These are phyloP conservation scores for Alternaria alternata DNA, from an alignment of 2,329 filamentous ascomycete genomes.

Conservation along the genomic window DNA sequence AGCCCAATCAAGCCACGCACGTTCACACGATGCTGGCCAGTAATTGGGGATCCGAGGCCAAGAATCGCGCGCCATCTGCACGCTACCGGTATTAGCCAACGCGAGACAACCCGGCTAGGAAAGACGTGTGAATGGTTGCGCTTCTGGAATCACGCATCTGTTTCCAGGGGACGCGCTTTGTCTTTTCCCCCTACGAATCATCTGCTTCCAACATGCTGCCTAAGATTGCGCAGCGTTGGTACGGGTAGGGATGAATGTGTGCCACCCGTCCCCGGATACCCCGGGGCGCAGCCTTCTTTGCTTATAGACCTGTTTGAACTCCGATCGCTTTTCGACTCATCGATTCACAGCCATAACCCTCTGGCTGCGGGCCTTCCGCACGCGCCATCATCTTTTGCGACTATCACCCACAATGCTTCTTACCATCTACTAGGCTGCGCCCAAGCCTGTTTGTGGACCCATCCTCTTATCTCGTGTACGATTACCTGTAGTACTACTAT, in stretches of 20 bases:
- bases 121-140: slow-evolving; percentile 26
- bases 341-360: slow-evolving; percentile 17
- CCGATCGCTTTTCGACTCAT: slow-evolving; percentile 21
- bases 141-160: slow-evolving; percentile 12
- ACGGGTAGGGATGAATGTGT: slow-evolving; percentile 14
- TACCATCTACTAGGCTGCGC: slow-evolving; percentile 17
- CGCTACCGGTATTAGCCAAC: slow-evolving; percentile 13
- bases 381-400: slow-evolving; percentile 18
- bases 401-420: slow-evolving; percentile 22
- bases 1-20: slow-evolving; percentile 30
- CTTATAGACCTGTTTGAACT: slow-evolving; percentile 26
- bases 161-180: slow-evolving; percentile 8
- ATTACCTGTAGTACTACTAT: slow-evolving; percentile 26
- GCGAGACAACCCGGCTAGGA: slow-evolving; percentile 23
- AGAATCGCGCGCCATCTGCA: slow-evolving; percentile 7
- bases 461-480: slow-evolving; percentile 22
- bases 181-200: slow-evolving; percentile 27
- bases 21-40: slow-evolving; percentile 12
- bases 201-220: slow-evolving; percentile 11
- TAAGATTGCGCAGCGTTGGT: slow-evolving; percentile 19
- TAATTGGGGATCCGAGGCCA: slow-evolving; percentile 26
- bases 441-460: slow-evolving; percentile 13
- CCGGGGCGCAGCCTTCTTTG: slow-evolving; percentile 20
- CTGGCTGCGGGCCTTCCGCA: slow-evolving; percentile 24
- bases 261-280: slow-evolving; percentile 23